These are phyloP conservation scores for Coffea humblotiana DNA, from an alignment of 305 asterid genomes.

Conservation along the genomic window DNA sequence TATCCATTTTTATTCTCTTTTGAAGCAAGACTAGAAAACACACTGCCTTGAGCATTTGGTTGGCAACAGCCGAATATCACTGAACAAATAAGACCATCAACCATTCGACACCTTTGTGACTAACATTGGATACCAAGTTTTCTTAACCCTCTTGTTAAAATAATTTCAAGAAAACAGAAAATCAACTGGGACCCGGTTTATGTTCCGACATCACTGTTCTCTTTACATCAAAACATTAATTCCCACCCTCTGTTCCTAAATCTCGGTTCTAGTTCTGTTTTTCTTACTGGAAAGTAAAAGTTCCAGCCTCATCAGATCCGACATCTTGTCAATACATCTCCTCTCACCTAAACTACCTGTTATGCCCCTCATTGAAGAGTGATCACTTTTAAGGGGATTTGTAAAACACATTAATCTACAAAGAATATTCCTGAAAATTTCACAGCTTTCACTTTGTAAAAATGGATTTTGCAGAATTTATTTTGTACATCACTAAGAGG, in stretches of 20 bases:
- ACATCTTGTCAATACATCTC: not conserved
- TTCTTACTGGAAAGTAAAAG: too few species aligned
- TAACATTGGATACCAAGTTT: too few species aligned
- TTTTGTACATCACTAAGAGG: not conserved
- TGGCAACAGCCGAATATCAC: too few species aligned
- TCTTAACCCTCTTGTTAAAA: too few species aligned
- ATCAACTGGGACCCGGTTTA: too few species aligned
- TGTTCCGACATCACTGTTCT: not conserved
- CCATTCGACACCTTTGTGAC: too few species aligned
- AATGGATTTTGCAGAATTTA: not conserved
- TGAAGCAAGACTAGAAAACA: too few species aligned
- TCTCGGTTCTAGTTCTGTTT: not conserved
- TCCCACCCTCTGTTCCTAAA: not conserved
- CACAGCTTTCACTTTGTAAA: not conserved
- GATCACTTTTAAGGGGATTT: conserved; percentile 1
- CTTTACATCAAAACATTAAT: conserved; percentile 12
- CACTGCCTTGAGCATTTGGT: too few species aligned
- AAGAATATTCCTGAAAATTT: not conserved
- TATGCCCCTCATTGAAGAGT: conserved; percentile 4
- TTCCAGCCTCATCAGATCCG: too few species aligned
- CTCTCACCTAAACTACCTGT: conserved; percentile 23
- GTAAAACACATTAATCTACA: conserved; percentile 14
- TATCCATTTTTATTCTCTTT: too few species aligned
- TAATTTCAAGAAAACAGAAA: too few species aligned
- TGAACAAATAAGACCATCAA: too few species aligned